These are phyloP conservation scores for Pleurotus djamor DNA, from an alignment of 768 basidiomycete species.

Conservation along the genomic window DNA sequence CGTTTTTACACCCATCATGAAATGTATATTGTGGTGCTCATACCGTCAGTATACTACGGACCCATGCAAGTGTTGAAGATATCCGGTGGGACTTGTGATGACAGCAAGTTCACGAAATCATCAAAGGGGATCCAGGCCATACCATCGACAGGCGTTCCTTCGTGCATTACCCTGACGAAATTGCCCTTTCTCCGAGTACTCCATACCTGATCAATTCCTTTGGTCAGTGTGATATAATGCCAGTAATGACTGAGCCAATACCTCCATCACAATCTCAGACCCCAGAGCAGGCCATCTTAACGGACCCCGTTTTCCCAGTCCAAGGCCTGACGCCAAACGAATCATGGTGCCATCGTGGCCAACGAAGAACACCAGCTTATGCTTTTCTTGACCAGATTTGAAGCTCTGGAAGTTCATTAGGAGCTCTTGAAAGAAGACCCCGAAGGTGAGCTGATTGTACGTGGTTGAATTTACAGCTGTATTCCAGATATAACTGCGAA, in stretches of 20 bases:
- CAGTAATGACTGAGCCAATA: neutral
- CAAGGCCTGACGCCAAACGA: conserved; percentile 11
- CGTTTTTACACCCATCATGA: conserved; percentile 38
- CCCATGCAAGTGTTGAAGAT: conserved; percentile 8
- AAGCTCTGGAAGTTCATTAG: conserved; percentile 13
- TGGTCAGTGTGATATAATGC: neutral
- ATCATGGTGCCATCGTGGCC: conserved; percentile 15
- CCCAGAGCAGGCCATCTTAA: conserved; percentile 13
- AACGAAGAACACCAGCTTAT: conserved; percentile 11
- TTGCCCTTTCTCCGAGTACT: neutral
- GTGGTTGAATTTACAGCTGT: conserved; percentile 10
- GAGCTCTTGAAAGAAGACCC: conserved; percentile 14
- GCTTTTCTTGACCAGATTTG: conserved; percentile 5
- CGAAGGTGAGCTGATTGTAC: conserved; percentile 13
- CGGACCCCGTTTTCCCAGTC: conserved; percentile 7
- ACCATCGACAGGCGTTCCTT: conserved; percentile 9
- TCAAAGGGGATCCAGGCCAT: conserved; percentile 10
- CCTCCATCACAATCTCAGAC: conserved; percentile 15
- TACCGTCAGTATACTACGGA: neutral
- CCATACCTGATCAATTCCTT: conserved; percentile 8
- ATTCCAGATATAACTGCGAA: conserved; percentile 14
- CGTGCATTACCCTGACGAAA: conserved; percentile 13
- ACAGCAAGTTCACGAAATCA: conserved; percentile 10
- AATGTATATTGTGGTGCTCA: too few relatives aligned
- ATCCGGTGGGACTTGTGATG: conserved; percentile 9